Evolutionary conservation across 768 basidiomycete genomes (phyloP), one percentile per base, ranked within the genome.

Genomic region (Cytidiella melzeri): DNA sequence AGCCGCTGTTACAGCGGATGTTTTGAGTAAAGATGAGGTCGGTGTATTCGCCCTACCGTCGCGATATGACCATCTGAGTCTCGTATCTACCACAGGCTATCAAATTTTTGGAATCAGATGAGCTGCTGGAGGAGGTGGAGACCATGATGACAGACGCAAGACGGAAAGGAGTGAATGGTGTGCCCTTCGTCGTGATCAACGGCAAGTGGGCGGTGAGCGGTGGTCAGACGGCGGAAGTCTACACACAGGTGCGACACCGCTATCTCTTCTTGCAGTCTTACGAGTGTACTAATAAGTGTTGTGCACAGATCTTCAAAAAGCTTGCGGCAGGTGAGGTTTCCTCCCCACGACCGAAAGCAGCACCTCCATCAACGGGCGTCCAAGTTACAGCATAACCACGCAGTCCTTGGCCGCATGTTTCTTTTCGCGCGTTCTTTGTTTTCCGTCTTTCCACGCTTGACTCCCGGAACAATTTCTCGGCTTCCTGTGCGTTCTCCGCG

Each of bases 151-250:
- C 73, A 7, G 74, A 79, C 42, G 84, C 84, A 36, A 76, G 80
- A 47, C 67, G 69, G 37, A 76, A 81, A 48, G 87, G 87, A 15
- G 78, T 92, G 44, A 81, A 77, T 4, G 87, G 88, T 34, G 86
- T 92, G 3, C 89, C 89, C 6, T 79, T 88, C 70, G 83, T 80
- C 23, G 78, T 91, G 58, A 83, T 91, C 56, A 81, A 89, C 61
- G 76, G 79, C 11, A 83, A 82, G 60, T 91, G 84, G 82, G 85
- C 81, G 4, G 74, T 89, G 23, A 81, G 76, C 43, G 87, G 87
- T 7, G 82, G 81, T 9, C 87, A 89, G 64, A 77, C 78, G 3
- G 73, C 81, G 39, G 85, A 87, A 37, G 80, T 82, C 2, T 89
- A 79, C 59, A 68, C 82, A 26, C 79, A 83, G 73, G 86, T 83